Base-by-base conservation (phyloP, 441 rosid genomes). In the Populus hybrid region DNA sequence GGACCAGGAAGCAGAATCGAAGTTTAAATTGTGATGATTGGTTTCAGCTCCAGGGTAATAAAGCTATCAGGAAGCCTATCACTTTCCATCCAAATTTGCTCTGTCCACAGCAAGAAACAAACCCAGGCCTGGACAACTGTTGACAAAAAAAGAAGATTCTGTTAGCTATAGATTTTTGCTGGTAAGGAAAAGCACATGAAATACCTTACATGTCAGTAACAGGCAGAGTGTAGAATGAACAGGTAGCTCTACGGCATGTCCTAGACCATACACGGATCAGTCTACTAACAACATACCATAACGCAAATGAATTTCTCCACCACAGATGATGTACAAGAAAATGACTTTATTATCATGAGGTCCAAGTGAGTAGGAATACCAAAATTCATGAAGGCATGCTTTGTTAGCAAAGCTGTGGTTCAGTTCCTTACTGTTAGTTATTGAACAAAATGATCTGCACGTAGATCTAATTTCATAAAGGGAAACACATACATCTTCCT, bases 121-220 rank as follows among this genome's bases (percentile, higher is more conserved):
- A 74, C 18, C 57, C 57, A 46, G 11, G 57, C 57, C 20, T 46
- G 26, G 20, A 59, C 35, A 80, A 77, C 78, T 80, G 82, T 30
- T 21, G 59, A 57, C 6, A 14, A 0, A 69, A 26, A 78, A 73
- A 76, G 34, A 21, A 18, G 59, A 46, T 16, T 26, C 64, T 68
- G 35, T 34, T 42, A 66, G 26, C 42, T 40, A 12, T 32, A 40
- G 16, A 18, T 16, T 70, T 63, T 10, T 4, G 16, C n/a, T 24
- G 36, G 23, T n/a, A 66, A 68, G 30, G 14, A 26, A 71, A 75
- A 72, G 67, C 36, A 34, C 11, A 81, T 21, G 40, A 72, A 79
- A 54, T 71, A 63, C 61, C 61, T 36, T 32, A 10, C 67, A 35
- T 14, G 11, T 35, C 34, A 77, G 42, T 42, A 36, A 75, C 30